Base-by-base conservation (phyloP, 257 asterid species). In the Verbena officinalis region DNA sequence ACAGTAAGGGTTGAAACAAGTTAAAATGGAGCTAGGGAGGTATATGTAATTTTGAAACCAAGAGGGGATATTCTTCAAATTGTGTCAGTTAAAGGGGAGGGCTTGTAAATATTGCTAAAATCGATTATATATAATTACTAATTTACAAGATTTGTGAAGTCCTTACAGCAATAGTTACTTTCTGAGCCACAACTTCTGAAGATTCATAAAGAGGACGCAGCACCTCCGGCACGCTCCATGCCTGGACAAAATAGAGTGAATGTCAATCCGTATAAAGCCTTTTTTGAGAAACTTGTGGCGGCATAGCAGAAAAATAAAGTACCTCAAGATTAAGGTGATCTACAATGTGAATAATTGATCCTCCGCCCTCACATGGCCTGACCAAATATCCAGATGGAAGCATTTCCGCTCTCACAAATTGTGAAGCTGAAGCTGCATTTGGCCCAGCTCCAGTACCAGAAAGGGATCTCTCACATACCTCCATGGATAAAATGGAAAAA, bases 171-270 rank as follows among this genome's bases (percentile, higher is more conserved):
- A 88, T 83, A 9, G 97, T 91, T 77, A 82, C 88, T 70, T 81
- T 91, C 81, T 91, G 98, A 3, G 95, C 99, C 31, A 94, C 73
- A 44, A 91, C 80, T 77, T 86, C 84, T 0, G 99, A 85, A 12
- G 99, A 94, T 80, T 91, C 98, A 45, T 94, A 94, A 19, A 91
- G 96, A 30, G 99, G 99, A 12, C 98, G 86, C 22, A 94, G 74
- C 69, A 94, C 97, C 83, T 94, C 99, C 1, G 99, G 99, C 73
- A 89, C 98, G 30, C 91, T 88, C 96, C 96, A 84, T 0, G 97
- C 97, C 99, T 94, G 81, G 50, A 73, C 23, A 33, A 27, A 27
- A 64, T 16, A 57, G 42, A 60, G 33, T 3, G 13, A 58, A 10
- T 52, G 64, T 57, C 9, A 43, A 27, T 49, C 31, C 53, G 51